Percentiles rank a stretch among this genome's conserved stretches.
Conservation (phyloP, 139 green algal genomes). For the Chlamydomonas asymmetrica region DNA sequence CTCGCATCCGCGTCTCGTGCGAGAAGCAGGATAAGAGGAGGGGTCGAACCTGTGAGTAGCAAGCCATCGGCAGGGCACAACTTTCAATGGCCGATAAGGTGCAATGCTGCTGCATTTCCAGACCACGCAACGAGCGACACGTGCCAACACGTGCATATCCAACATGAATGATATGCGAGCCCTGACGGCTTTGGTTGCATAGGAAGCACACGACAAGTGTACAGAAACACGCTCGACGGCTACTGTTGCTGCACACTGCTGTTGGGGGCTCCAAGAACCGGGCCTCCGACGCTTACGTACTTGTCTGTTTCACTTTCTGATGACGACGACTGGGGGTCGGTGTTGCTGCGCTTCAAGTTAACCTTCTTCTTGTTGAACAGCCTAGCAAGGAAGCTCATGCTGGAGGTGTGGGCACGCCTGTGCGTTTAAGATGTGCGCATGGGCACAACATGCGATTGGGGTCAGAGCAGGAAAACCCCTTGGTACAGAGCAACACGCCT, state of each 20-base stretch:
- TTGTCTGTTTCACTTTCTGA: constrained; percentile 11
- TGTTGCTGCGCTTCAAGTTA: constrained; percentile 2
- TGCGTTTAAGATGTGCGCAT: too few species aligned
- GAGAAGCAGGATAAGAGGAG: too few species aligned
- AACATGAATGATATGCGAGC: background rate
- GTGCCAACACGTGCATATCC: background rate
- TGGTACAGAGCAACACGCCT: too few species aligned
- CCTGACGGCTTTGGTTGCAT: background rate
- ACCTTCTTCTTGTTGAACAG: constrained; percentile 22
- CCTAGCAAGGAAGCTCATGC: constrained; percentile 18
- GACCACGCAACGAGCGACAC: background rate
- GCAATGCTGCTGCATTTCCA: background rate
- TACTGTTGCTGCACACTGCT: background rate
- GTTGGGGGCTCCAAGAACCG: background rate
- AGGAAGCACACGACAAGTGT: too few species aligned
- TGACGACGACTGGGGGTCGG: constrained; percentile 8
- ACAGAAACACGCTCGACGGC: too few species aligned
- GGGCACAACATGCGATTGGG: too few species aligned
- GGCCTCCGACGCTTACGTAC: background rate
- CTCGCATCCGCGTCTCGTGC: constrained; percentile 1
- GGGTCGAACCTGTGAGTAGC: too few species aligned
- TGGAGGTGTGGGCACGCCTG: background rate
- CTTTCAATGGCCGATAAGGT: background rate
- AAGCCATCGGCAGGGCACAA: background rate
- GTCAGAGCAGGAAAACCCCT: too few species aligned